A percentile compares a stretch with the other conserved stretches of the same genome.
These are phyloP conservation scores for Metarhizium rileyi DNA, from an alignment of 2,329 filamentous ascomycete genomes.

Conservation along the genomic window DNA sequence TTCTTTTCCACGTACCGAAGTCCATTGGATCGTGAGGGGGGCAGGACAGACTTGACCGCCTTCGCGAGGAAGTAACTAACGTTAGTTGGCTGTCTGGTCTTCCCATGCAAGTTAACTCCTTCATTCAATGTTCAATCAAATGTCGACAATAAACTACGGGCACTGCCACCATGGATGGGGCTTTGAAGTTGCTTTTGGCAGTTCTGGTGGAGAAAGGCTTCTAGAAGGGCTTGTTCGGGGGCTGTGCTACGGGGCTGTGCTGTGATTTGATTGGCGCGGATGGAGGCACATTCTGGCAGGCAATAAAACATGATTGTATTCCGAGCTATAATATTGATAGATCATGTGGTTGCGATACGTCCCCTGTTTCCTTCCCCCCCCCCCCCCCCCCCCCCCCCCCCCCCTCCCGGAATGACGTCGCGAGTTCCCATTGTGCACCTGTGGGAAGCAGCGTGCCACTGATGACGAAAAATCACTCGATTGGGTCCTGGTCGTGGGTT, in stretches of 20 bases:
- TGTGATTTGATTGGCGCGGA: neutral
- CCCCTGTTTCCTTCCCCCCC: neutral
- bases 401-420: neutral
- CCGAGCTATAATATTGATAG: neutral
- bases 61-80: too few relatives aligned
- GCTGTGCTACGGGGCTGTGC: too few relatives aligned
- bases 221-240: too few relatives aligned
- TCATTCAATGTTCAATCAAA: too few relatives aligned
- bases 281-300: neutral
- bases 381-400: neutral
- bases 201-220: too few relatives aligned
- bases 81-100: too few relatives aligned
- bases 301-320: neutral
- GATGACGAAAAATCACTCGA: slow-evolving; percentile 13
- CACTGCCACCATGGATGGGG: neutral
- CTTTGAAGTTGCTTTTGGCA: too few relatives aligned
- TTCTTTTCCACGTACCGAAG: slow-evolving; percentile 1
- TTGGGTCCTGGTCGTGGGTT: slow-evolving; percentile 22
- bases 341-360: neutral
- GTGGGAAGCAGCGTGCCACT: neutral
- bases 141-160: too few relatives aligned
- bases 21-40: too few relatives aligned
- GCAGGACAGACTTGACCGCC: too few relatives aligned
- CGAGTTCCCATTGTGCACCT: neutral
- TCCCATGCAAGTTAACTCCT: neutral